Evolutionary conservation across 1,284 basidiomycete genomes (phyloP), one percentile per base, ranked within the genome.

Genomic region (Boletus semigastroideus): DNA sequence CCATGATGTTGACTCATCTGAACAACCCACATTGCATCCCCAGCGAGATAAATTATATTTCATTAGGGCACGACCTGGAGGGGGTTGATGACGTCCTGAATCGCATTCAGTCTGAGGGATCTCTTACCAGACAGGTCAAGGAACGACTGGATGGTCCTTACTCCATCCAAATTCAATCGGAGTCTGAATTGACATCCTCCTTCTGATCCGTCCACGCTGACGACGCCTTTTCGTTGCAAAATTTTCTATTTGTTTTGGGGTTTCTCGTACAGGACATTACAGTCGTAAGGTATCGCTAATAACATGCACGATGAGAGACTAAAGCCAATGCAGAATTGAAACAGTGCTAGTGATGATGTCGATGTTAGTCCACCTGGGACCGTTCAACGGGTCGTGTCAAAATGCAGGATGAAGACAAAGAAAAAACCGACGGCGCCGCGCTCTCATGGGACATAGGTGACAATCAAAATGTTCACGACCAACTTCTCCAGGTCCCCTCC

Each of bases 391-490:
- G 34, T 36, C 36, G 19, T 17, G 36, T 25, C 25, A 20, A 19
- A 19, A 37, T n/a, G 36, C 5, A 34, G 38, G 31, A 11, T 1
- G 4, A 30, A 17, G 28, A 37, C 9, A 14, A 8, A 17, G 4
- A 49, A 17, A 34, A 20, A 20, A 25, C 5, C 25, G 25, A 22
- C 17, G 36, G 41, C 39, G 5, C 27, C 6, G 38, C 41, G 36
- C 41, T 60, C 64, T 69, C 64, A 67, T 48, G 69, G 69, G 53
- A 89, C 79, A 59, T 74, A 89, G 8, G 82, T 80, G 22, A 89
- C 84, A 47, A 90, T 62, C 48, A 90, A 65, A 25, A 84, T 78
- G 65, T 90, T 89, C 20, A 90, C 84, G 9, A 89, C 77, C 54
- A 90, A 67, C 68, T 83, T 88, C 65, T 87, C 82, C 64, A 90